Percentiles rank a stretch among this genome's conserved stretches.
Evolutionary conservation across 306 rosid species (phyloP).

Genomic region (Sechiopsis laciniata): DNA sequence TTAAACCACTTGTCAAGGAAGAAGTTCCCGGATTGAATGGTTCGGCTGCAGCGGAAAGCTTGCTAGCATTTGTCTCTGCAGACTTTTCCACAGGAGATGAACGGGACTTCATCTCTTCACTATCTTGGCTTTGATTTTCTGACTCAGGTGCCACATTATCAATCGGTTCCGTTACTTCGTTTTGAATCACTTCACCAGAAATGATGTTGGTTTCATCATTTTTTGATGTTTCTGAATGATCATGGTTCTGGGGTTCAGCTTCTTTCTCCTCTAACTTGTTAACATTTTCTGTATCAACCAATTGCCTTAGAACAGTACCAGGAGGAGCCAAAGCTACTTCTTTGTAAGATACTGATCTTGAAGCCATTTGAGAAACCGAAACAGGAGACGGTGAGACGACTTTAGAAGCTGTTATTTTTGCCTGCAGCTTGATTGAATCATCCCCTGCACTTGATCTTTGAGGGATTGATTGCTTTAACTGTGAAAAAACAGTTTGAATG

Average conservation of each 20-base stretch:
- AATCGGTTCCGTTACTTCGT: constrained; percentile 27
- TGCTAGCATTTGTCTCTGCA: constrained; percentile 61
- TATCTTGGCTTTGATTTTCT: constrained; percentile 40
- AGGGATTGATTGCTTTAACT: constrained; percentile 43
- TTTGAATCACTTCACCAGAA: constrained; percentile 33
- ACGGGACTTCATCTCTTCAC: constrained; percentile 38
- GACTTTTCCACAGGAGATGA: constrained; percentile 41
- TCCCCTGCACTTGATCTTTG: constrained; percentile 31
- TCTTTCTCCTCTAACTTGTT: constrained; percentile 34
- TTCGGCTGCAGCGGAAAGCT: constrained; percentile 91
- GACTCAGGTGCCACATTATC: constrained; percentile 28
- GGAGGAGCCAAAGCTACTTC: constrained; percentile 95
- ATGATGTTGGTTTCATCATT: constrained; percentile 35
- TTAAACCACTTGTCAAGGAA: constrained; percentile 38
- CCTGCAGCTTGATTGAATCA: constrained; percentile 33
- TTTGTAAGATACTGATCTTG: constrained; percentile 83
- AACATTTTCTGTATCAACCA: constrained; percentile 46
- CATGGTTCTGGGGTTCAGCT: constrained; percentile 36
- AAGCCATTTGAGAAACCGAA: constrained; percentile 54
- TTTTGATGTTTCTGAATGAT: constrained; percentile 28
- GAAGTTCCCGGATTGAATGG: constrained; percentile 74
- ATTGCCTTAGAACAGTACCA: constrained; percentile 67
- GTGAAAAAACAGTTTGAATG: constrained; percentile 28
- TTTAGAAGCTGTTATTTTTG: constrained; percentile 42
- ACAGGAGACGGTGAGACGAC: constrained; percentile 36